Conservation (phyloP, 1,139 yeast genomes). For the Candida buenavistaensis region DNA sequence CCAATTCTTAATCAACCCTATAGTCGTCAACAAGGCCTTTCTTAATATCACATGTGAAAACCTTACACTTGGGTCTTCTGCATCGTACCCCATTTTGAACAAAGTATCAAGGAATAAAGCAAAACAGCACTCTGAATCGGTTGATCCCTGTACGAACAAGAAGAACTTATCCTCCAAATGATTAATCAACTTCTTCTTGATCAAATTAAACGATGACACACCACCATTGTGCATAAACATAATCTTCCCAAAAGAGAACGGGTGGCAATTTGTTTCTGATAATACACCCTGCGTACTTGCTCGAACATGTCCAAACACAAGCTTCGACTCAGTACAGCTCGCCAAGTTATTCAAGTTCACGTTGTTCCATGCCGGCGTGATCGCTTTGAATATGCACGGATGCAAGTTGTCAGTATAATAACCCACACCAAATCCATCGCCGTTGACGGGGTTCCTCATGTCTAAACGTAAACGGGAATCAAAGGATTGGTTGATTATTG, state of each 20-base stretch:
- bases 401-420: slow-evolving; percentile 67
- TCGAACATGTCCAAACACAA: slow-evolving; percentile 93
- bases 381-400: slow-evolving; percentile 74
- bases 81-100: slow-evolving; percentile 73
- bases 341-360: slow-evolving; percentile 83
- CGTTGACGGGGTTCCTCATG: slow-evolving; percentile 87
- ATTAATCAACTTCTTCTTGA: slow-evolving; percentile 70
- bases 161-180: slow-evolving; percentile 81
- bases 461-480: slow-evolving; percentile 88
- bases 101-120: slow-evolving; percentile 82
- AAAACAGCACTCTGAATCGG: slow-evolving; percentile 95
- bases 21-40: slow-evolving; percentile 69
- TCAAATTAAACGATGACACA: slow-evolving; percentile 66
- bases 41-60: slow-evolving; percentile 60
- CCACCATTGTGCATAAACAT: slow-evolving; percentile 99
- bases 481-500: slow-evolving; percentile 93
- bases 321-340: slow-evolving; percentile 76
- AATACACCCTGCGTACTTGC: slow-evolving; percentile 95
- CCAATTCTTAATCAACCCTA: slow-evolving; percentile 73
- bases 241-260: slow-evolving; percentile 79
- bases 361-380: slow-evolving; percentile 98
- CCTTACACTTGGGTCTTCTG: slow-evolving; percentile 34
- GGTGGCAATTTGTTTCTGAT: slow-evolving; percentile 95
- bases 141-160: slow-evolving; percentile 81
- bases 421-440: slow-evolving; percentile 98